Percentiles rank a stretch among this genome's conserved stretches.
These are phyloP conservation scores for Akanthomyces muscarius DNA, from an alignment of 2,329 filamentous ascomycete species.

Conservation along the genomic window DNA sequence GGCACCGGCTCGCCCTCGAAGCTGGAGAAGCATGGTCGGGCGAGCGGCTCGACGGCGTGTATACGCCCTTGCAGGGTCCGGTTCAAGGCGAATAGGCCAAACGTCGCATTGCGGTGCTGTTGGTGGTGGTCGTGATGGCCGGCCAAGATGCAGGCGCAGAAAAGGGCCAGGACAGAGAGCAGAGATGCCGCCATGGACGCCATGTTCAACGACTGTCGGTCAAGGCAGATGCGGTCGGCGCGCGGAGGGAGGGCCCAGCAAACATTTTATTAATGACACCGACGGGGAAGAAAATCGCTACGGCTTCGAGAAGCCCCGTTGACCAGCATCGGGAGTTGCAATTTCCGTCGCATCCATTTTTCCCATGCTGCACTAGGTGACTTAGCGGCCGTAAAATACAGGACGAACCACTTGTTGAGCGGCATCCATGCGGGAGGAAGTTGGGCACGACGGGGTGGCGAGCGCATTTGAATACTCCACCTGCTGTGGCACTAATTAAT, in stretches of 20 bases:
- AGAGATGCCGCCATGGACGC: background rate
- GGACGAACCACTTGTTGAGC: background rate
- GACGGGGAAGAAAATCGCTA: background rate
- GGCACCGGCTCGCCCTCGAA: slow-evolving; percentile 18
- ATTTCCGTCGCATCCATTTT: background rate
- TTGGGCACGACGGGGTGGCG: no score
- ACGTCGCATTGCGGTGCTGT: background rate
- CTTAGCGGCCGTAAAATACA: background rate
- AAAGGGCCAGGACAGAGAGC: background rate
- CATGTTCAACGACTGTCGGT: background rate
- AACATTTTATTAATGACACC: background rate
- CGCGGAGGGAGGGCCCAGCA: background rate
- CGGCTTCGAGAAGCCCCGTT: background rate
- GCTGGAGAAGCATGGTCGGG: slow-evolving; percentile 20
- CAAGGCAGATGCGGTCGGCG: background rate
- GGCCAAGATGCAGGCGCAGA: background rate
- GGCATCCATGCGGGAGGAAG: background rate
- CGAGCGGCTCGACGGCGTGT: slow-evolving; percentile 18
- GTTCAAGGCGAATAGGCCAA: slow-evolving; percentile 11
- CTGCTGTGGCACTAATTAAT: background rate
- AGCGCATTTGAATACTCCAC: background rate
- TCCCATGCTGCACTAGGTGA: background rate
- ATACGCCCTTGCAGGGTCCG: slow-evolving; percentile 16
- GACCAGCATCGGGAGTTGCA: background rate
- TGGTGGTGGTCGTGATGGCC: no score